Percentiles rank a stretch among this genome's conserved stretches.
Conservation (phyloP, 345 rosid species). For the Rhodamnia argentea region DNA sequence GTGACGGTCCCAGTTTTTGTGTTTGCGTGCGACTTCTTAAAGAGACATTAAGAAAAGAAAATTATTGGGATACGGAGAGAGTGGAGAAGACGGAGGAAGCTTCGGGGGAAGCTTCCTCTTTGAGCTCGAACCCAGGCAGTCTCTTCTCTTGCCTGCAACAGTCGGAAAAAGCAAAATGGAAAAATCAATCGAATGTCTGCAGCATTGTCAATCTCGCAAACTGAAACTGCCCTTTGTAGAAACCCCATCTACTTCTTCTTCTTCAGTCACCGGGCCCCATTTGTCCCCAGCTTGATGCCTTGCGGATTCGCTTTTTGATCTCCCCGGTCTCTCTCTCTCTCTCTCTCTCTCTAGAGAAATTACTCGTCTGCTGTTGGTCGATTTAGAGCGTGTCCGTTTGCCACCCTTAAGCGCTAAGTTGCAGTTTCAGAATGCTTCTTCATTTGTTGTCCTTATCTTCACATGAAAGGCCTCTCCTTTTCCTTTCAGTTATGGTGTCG, state of each 20-base stretch:
- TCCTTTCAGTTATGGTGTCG: not conserved
- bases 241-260: not conserved
- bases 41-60: not conserved
- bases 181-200: not conserved
- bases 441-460: not conserved
- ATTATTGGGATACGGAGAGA: not conserved
- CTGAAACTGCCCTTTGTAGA: not conserved
- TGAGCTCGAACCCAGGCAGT: not conserved
- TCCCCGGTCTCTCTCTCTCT: not conserved
- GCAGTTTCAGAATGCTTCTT: not conserved
- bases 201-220: not conserved
- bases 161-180: not conserved
- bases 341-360: not conserved
- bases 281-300: not conserved
- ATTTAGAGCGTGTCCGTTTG: not conserved
- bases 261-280: not conserved
- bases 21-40: not conserved
- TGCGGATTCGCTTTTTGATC: not conserved
- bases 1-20: not conserved
- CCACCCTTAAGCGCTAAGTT: not conserved
- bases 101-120: not conserved
- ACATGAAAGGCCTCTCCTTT: not conserved
- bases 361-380: not conserved
- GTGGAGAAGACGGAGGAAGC: not conserved
- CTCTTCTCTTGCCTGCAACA: not conserved